A percentile compares a stretch with the other conserved stretches of the same genome.
phyloP scores from a whole-genome alignment of 345 rosid species.

The Hibiscus trionum region DNA sequence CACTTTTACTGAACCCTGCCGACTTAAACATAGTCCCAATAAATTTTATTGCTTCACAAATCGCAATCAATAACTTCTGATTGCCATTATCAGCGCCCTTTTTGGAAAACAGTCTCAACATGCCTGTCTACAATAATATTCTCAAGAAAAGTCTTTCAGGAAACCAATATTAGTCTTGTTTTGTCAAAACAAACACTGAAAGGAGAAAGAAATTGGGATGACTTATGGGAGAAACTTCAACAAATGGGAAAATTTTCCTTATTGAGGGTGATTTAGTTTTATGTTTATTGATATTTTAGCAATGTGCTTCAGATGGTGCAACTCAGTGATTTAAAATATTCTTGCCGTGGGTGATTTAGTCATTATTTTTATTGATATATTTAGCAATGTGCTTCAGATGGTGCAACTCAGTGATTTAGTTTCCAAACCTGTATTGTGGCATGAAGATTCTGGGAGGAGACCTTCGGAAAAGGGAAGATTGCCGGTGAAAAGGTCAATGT shows the following conservation, averaged over 20 bases:
- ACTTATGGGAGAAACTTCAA: not conserved
- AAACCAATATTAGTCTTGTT: not conserved
- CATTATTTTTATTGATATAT: constrained; percentile 1
- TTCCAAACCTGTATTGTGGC: constrained; percentile 65
- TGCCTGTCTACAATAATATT: not conserved
- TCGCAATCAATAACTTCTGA: not conserved
- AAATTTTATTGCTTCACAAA: not conserved
- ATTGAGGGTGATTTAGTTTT: not conserved
- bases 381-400: constrained; percentile 26
- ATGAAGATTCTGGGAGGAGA: constrained; percentile 59
- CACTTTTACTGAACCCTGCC: not conserved
- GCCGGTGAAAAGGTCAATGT: not conserved
- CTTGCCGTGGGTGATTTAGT: not conserved
- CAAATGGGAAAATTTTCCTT: not conserved
- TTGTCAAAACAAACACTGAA: not conserved
- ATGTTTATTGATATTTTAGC: constrained; percentile 4
- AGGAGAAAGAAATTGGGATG: not conserved
- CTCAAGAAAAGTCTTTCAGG: not conserved
- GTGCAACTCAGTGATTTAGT: constrained; percentile 52
- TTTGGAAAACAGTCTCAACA: not conserved
- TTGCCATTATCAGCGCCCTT: not conserved
- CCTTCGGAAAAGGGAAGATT: constrained; percentile 43
- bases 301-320: constrained; percentile 36
- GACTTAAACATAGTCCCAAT: not conserved
- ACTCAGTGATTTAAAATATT: constrained; percentile 31